These are phyloP conservation scores for Drechslerella dactyloides DNA, from an alignment of 2,329 filamentous ascomycete species.

Conservation along the genomic window DNA sequence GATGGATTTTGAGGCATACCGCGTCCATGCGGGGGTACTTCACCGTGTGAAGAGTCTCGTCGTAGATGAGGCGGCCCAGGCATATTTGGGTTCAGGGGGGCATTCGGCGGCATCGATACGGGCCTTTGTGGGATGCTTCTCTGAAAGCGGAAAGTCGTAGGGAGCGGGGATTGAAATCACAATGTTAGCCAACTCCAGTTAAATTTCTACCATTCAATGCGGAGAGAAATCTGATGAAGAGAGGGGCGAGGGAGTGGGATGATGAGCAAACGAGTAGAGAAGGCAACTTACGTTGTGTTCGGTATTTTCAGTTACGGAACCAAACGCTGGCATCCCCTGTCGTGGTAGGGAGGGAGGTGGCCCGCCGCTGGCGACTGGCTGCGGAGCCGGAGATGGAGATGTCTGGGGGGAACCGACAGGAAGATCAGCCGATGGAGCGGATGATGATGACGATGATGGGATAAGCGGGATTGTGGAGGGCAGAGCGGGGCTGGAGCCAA, in stretches of 20 bases:
- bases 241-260: constrained; percentile 54
- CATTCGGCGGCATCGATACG: constrained; percentile 66
- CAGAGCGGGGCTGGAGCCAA: constrained; percentile 69
- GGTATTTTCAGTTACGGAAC: constrained; percentile 40
- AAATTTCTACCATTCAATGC: too few species aligned
- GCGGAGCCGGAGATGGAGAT: constrained; percentile 91
- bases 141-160: constrained; percentile 37
- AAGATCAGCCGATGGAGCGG: constrained; percentile 67
- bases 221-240: constrained; percentile 13
- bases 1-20: constrained; percentile 58
- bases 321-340: constrained; percentile 53
- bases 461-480: constrained; percentile 60
- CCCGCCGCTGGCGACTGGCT: constrained; percentile 81
- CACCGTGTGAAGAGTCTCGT: constrained; percentile 84
- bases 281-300: constrained; percentile 36
- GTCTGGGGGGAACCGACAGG: constrained; percentile 81
- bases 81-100: constrained; percentile 64
- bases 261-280: constrained; percentile 42
- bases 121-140: constrained; percentile 68
- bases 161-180: constrained; percentile 34
- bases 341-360: constrained; percentile 70
- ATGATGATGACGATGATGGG: constrained; percentile 59
- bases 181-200: neutral
- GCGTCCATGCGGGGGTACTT: constrained; percentile 65
- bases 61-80: constrained; percentile 73